phyloP scores from a whole-genome alignment of 176 grass and related monocot species.

The Lolium rigidum region DNA sequence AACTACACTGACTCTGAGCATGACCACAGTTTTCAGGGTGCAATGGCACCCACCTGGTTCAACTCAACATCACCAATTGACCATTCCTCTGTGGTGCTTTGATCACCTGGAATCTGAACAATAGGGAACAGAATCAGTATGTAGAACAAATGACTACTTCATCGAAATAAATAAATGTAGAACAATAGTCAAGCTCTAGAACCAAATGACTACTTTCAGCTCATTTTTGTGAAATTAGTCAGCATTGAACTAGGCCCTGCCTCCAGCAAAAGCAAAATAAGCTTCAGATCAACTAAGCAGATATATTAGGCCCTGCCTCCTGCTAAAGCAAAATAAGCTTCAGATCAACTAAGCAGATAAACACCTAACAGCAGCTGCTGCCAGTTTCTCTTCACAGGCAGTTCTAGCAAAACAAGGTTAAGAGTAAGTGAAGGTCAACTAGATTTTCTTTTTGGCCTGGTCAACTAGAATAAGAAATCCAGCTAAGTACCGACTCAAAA shows the following conservation, averaged over 20 bases:
- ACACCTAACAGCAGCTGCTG: background rate
- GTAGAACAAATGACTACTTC: constrained; percentile 3
- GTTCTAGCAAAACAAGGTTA: background rate
- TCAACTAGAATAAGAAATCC: background rate
- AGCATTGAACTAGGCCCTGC: background rate
- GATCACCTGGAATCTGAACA: constrained; percentile 37
- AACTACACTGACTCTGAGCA: background rate
- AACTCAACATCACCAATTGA: background rate
- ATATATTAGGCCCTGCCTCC: background rate
- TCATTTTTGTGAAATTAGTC: background rate
- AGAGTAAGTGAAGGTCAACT: background rate
- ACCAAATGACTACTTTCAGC: constrained; percentile 7
- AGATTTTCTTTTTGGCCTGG: too few relatives aligned
- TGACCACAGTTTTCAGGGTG: background rate
- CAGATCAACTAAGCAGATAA: background rate
- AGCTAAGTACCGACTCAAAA: background rate
- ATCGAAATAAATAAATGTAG: too few relatives aligned
- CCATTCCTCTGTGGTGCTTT: background rate
- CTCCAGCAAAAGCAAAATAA: background rate
- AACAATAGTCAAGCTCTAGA: background rate
- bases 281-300: background rate
- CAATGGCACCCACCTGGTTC: background rate
- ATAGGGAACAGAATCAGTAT: constrained; percentile 20
- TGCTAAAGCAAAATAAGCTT: constrained; percentile 7
- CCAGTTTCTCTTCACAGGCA: background rate